Base-by-base conservation (phyloP, 306 rosid genomes). In the Trifolium dubium region DNA sequence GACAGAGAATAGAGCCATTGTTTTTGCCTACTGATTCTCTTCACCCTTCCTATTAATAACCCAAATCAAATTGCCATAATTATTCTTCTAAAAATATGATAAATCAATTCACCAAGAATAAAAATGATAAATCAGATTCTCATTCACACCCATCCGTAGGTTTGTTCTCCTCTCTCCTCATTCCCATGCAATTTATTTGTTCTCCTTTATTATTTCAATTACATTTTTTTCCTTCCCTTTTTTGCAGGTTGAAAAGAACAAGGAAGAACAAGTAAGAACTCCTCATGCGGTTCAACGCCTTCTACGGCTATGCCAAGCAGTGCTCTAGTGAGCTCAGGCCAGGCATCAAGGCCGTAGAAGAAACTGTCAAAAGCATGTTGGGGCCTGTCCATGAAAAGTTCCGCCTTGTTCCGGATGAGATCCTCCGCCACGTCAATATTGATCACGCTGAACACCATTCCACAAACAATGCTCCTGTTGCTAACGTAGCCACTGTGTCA, bases 401-500 rank as follows among this genome's bases (percentile, higher is more conserved):
- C 67, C 83, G 31, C 44, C 80, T 63, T 49, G 66, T 82, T 64
- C 86, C 83, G 1, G 71, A 78, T 2, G 80, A 74, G 79, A n/a
- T 74, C 74, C 71, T 78, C 77, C 79, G 74, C 49, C 70, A 50
- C 17, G 37, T 69, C 8, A 62, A 66, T 34, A 13, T 34, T 3
- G 17, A 50, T 8, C 84, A 86, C 2, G 88, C 78, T n/a, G 80
- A 66, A 19, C 80, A 86, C n/a, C 69, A 64, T 0, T 82, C 74
- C 2, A 86, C 78, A 10, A 91, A 80, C 30, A 67, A 17, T 7
- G 83, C 85, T 10, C 90, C 89, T 0, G 83, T 35, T 63, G 81
- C 87, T 1, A 85, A 88, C 59, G 65, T 84, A 6, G 41, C 84
- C 15, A 85, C 88, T 6, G 86, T 83, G 8, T 80, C 95, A 5